Conservation (phyloP, 441 rosid species). For the Aleurites moluccanus region DNA sequence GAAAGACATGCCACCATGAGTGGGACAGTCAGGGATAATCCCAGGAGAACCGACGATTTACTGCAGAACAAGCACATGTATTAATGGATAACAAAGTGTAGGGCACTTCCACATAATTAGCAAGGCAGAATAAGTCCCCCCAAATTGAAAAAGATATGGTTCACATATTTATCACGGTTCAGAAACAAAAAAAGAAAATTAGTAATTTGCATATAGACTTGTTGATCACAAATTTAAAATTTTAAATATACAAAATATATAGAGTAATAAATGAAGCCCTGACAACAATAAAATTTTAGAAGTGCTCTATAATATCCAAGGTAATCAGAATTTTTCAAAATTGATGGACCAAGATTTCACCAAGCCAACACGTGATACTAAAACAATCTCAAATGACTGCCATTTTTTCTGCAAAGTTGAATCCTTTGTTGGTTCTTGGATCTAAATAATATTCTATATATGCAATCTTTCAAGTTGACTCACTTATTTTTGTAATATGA, state of each 20-base stretch:
- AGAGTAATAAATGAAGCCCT: not conserved
- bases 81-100: conserved; percentile 2
- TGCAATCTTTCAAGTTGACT: not conserved
- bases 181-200: not conserved
- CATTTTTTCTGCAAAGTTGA: not conserved
- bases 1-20: conserved; percentile 98
- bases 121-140: not conserved
- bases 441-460: not conserved
- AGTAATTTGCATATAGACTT: not conserved
- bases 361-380: not conserved
- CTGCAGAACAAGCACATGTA: conserved; percentile 51
- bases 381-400: not conserved
- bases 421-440: not conserved
- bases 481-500: no score
- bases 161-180: not conserved
- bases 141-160: not conserved
- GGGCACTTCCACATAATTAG: conserved; percentile 1
- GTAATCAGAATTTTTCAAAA: not conserved
- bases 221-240: not conserved
- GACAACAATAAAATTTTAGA: not conserved
- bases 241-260: not conserved
- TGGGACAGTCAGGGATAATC: conserved; percentile 93
- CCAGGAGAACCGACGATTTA: conserved; percentile 97
- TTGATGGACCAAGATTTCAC: not conserved
- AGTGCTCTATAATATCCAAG: not conserved